These are phyloP conservation scores for Furcasterigmium sp. DNA, from an alignment of 2,329 filamentous ascomycete species.

Conservation along the genomic window DNA sequence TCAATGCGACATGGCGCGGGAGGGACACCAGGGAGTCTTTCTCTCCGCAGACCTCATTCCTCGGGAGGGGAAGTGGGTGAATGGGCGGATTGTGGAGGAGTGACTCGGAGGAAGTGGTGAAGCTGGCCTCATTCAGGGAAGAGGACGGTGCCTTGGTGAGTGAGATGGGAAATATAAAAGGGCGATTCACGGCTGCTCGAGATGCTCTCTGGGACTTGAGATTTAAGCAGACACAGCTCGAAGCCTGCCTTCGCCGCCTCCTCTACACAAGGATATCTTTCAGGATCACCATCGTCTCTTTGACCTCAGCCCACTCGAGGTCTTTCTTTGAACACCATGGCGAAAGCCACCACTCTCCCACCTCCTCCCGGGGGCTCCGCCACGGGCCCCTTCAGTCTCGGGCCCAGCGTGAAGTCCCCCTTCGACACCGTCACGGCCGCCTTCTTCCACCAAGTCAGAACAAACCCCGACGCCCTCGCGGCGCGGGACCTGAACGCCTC, in stretches of 20 bases:
- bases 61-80: too few species aligned
- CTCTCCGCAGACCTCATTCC: background rate
- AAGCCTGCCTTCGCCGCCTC: background rate
- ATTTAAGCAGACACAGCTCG: background rate
- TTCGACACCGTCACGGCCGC: slow-evolving; percentile 27
- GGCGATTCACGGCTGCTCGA: background rate
- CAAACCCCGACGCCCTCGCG: slow-evolving; percentile 1
- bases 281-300: background rate
- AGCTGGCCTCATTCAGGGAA: too few species aligned
- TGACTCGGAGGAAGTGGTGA: too few species aligned
- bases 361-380: background rate
- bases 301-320: background rate
- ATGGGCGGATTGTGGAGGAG: background rate
- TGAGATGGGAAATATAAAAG: too few species aligned
- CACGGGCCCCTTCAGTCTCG: background rate
- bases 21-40: background rate
- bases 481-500: background rate
- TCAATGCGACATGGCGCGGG: background rate
- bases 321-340: background rate
- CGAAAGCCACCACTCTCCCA: background rate
- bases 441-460: slow-evolving; percentile 25
- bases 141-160: too few species aligned
- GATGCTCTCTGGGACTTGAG: background rate
- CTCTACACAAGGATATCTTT: background rate
- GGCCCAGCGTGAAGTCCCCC: background rate